Evolutionary conservation across 2,329 filamentous ascomycete species (phyloP).

Genomic region (Colletotrichum noveboracense): DNA sequence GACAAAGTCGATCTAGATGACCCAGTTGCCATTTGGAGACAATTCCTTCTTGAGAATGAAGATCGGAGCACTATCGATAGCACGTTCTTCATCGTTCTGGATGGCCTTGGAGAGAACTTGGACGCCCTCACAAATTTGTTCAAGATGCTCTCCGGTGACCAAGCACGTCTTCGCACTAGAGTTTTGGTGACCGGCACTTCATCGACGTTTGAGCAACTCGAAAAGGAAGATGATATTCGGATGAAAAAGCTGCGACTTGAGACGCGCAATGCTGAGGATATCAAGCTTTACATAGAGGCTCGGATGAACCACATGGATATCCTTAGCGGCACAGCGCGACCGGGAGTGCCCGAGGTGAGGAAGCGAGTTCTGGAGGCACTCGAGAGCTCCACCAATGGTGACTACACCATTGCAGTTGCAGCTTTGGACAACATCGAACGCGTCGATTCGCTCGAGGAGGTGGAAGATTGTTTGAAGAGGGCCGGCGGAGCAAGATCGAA

Average conservation of each 20-base stretch:
- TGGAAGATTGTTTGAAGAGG: constrained; percentile 31
- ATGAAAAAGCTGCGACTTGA: background rate
- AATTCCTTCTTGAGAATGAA: constrained; percentile 28
- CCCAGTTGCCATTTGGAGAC: background rate
- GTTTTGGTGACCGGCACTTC: background rate
- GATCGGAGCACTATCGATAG: constrained; percentile 33
- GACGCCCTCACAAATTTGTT: constrained; percentile 26
- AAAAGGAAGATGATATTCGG: background rate
- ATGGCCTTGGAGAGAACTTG: constrained; percentile 29
- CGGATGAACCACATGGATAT: background rate
- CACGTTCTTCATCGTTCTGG: constrained; percentile 37
- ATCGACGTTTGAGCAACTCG: background rate
- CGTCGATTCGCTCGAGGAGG: constrained; percentile 38
- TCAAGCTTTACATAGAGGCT: background rate
- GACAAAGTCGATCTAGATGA: constrained; percentile 26
- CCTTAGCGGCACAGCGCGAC: background rate
- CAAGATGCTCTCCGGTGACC: constrained; percentile 24
- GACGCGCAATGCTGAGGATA: background rate
- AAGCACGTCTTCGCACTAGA: background rate
- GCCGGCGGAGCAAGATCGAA: constrained; percentile 33
- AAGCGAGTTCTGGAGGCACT: background rate
- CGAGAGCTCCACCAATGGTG: background rate
- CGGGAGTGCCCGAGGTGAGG: background rate
- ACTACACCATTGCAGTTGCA: constrained; percentile 26
- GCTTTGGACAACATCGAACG: constrained; percentile 33